Evolutionary conservation across 2,329 filamentous ascomycete genomes (phyloP).

Genomic region (Alternaria ethzedia): DNA sequence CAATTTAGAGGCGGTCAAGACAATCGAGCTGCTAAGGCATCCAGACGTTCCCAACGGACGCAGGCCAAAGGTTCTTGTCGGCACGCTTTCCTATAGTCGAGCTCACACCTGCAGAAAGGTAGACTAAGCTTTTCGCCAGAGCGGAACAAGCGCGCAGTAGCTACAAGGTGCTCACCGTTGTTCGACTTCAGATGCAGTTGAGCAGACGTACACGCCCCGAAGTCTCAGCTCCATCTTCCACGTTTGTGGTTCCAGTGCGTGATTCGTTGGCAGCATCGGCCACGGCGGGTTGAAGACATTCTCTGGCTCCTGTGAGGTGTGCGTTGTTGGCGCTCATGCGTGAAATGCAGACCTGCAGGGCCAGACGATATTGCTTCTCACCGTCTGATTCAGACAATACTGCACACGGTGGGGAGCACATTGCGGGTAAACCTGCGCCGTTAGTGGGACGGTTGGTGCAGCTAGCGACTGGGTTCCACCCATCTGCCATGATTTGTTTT

Average conservation of each 20-base stretch:
- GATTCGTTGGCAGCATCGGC: constrained; percentile 13
- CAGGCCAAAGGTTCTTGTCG: constrained; percentile 1
- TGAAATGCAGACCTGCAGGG: constrained; percentile 3
- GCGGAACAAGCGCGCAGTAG: constrained; percentile 7
- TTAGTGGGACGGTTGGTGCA: constrained; percentile 9
- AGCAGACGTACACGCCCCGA: neutral
- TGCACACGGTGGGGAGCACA: constrained; percentile 6
- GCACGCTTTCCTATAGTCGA: constrained; percentile 16
- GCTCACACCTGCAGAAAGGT: neutral
- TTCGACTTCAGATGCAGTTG: neutral
- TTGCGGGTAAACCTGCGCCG: constrained; percentile 7
- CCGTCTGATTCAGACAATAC: constrained; percentile 30
- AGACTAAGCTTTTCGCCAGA: constrained; percentile 10
- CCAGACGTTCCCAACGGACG: constrained; percentile 1
- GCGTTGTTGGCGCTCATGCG: neutral
- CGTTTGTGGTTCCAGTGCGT: constrained; percentile 9
- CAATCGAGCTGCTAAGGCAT: neutral
- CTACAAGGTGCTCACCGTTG: constrained; percentile 10
- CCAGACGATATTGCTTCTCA: constrained; percentile 20
- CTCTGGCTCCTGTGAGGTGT: neutral
- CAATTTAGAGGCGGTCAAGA: constrained; percentile 1
- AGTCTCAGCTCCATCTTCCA: constrained; percentile 11
- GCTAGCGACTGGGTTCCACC: constrained; percentile 1
- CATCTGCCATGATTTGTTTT: constrained; percentile 1
- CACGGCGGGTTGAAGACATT: neutral